phyloP scores from a whole-genome alignment of 2,329 filamentous ascomycete genomes.

The Aspergillus sp. region DNA sequence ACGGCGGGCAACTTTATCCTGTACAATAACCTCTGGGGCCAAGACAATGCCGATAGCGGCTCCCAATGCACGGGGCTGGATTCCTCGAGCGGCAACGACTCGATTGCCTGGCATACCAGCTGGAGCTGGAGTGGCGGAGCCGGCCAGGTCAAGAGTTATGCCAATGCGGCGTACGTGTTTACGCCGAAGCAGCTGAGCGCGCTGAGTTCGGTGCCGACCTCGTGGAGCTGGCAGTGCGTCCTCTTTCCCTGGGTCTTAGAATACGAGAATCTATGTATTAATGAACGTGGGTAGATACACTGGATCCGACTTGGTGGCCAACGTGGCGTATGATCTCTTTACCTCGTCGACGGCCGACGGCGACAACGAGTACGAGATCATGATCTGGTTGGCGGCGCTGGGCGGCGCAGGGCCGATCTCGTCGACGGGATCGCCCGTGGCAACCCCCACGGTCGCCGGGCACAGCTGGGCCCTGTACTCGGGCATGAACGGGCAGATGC shows the following conservation, averaged over 20 bases:
- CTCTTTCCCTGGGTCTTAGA: background rate
- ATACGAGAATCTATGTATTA: background rate
- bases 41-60: conserved; percentile 34
- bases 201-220: conserved; percentile 44
- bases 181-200: conserved; percentile 31
- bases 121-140: conserved; percentile 46
- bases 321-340: conserved; percentile 65
- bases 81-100: conserved; percentile 30
- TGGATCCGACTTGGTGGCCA: conserved; percentile 50
- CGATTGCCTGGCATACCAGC: conserved; percentile 44
- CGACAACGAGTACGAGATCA: conserved; percentile 59
- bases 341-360: conserved; percentile 49
- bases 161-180: conserved; percentile 44
- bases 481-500: conserved; percentile 57
- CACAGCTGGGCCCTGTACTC: conserved; percentile 58
- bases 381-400: conserved; percentile 63
- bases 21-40: conserved; percentile 56
- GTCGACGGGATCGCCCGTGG: conserved; percentile 50
- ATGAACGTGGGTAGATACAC: conserved; percentile 40
- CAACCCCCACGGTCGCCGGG: conserved; percentile 54
- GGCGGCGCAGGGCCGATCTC: conserved; percentile 59
- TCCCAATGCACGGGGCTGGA: conserved; percentile 46
- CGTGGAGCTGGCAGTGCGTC: conserved; percentile 45
- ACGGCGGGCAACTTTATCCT: conserved; percentile 46
- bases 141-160: conserved; percentile 47